Evolutionary conservation across 371 early-diverging fungal species (phyloP).

Genomic region (Scutellospora calospora): DNA sequence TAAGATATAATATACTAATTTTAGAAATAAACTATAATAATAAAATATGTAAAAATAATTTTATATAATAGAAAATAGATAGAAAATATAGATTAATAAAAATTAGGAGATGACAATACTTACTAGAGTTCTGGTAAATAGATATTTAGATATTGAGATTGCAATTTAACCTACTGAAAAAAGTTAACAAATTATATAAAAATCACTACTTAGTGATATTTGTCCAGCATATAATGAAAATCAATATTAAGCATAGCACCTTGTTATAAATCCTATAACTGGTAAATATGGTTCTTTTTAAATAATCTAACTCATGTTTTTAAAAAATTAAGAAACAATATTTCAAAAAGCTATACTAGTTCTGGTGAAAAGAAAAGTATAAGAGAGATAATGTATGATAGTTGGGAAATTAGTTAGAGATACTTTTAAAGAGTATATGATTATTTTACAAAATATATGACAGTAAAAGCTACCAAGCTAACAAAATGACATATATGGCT

Average conservation of each 20-base stretch:
- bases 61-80: no score
- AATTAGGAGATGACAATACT: no score
- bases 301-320: conserved; percentile 24
- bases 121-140: not conserved
- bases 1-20: no score
- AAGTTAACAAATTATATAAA: not conserved
- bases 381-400: conserved; percentile 2
- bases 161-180: not conserved
- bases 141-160: not conserved
- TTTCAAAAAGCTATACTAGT: conserved; percentile 1
- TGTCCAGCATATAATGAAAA: not conserved
- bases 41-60: no score
- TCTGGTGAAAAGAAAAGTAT: not conserved
- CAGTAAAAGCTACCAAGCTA: not conserved
- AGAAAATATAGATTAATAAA: no score
- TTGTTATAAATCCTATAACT: conserved; percentile 1
- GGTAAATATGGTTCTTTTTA: not conserved
- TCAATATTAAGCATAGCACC: not conserved
- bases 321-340: conserved; percentile 12
- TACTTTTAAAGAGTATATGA: conserved; percentile 6
- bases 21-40: no score
- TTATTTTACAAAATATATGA: not conserved
- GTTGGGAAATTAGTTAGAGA: not conserved
- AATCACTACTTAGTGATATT: not conserved
- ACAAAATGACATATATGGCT: conserved; percentile 8